Evolutionary conservation across 169 alveolate species (phyloP), one percentile per base, ranked within the genome.

Genomic region (Eimeria sp.): DNA sequence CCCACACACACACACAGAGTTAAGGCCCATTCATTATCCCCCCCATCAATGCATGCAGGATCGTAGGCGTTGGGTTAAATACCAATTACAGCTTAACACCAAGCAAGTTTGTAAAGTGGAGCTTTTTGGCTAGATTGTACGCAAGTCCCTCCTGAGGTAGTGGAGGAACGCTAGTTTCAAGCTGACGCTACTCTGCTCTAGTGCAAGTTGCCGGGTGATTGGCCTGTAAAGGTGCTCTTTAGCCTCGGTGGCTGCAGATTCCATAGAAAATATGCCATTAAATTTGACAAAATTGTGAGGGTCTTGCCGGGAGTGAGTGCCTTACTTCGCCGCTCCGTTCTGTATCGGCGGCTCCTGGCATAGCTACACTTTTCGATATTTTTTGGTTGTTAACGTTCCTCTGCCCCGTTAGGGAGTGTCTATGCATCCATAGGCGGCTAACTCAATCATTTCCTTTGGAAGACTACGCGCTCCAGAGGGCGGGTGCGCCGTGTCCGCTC

Each of bases 11-110:
- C 87, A 43, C 87, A 73, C 57, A 73, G 57, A 73, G 83, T 73
- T 25, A 78, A 78, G 67, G 88, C 65, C 88, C 88, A 78, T 78
- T 51, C 67, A 47, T 78, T 22, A 9, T 78, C 88, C 88, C 40
- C 25, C 40, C 2, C 88, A 22, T 47, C 45, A 25, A 45, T 51
- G 88, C 88, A 78, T 78, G 88, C 88, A 78, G 49, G 16, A 27
- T 22, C 22, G 67, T 45, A 25, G 65, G 65, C 47, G 45, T 65
- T 22, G n/a, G 43, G 49, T n/a, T 47, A 49, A 45, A 2, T 30
- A 78, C 61, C 25, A 47, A 27, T 4, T 27, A 49, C 40, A 6
- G 10, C n/a, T 45, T 2, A 47, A 4, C 9, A 27, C 45, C 25
- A 67, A 49, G 40, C 22, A 10, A 78, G 49, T 47, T 51, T 47